Conservation (phyloP, 805 yeast species). For the Jamesozyma gamospora region DNA sequence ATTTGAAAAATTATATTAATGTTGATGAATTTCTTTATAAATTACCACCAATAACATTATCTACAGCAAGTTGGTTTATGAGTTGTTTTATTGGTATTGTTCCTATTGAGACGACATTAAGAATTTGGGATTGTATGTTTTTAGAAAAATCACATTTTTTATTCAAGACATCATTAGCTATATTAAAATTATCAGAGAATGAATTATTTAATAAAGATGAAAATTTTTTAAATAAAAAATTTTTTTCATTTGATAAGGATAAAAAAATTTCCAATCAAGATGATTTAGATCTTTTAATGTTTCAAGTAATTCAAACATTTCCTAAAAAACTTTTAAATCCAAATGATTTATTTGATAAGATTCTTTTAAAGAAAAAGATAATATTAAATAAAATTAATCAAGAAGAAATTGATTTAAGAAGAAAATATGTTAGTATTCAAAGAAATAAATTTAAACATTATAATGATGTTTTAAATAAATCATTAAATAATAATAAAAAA, state of each 20-base stretch:
- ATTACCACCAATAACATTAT: conserved; percentile 82
- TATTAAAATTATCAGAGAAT: conserved; percentile 66
- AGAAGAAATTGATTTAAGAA: conserved; percentile 65
- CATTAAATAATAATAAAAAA: no score
- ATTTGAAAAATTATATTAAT: conserved; percentile 2
- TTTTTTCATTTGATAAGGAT: conserved; percentile 1
- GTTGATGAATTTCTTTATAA: conserved; percentile 47
- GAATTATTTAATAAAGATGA: conserved; percentile 32
- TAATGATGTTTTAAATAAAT: conserved; percentile 1
- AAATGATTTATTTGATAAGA: conserved; percentile 47
- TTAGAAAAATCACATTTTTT: conserved; percentile 83
- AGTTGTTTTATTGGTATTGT: conserved; percentile 81
- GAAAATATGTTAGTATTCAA: conserved; percentile 64
- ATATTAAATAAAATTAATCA: conserved; percentile 69
- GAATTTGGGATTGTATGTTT: conserved; percentile 93
- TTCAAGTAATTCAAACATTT: conserved; percentile 74
- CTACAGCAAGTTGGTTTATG: conserved; percentile 98
- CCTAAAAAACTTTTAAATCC: conserved; percentile 69
- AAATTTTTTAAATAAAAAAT: not conserved
- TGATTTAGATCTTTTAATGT: conserved; percentile 49
- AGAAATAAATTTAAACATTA: conserved; percentile 26
- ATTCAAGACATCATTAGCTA: conserved; percentile 71
- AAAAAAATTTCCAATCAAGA: conserved; percentile 8
- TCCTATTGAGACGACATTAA: conserved; percentile 77
- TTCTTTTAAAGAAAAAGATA: conserved; percentile 60